A percentile compares a stretch with the other conserved stretches of the same genome.
These are phyloP conservation scores for Xylaria multiplex DNA, from an alignment of 2,329 filamentous ascomycete genomes.

Conservation along the genomic window DNA sequence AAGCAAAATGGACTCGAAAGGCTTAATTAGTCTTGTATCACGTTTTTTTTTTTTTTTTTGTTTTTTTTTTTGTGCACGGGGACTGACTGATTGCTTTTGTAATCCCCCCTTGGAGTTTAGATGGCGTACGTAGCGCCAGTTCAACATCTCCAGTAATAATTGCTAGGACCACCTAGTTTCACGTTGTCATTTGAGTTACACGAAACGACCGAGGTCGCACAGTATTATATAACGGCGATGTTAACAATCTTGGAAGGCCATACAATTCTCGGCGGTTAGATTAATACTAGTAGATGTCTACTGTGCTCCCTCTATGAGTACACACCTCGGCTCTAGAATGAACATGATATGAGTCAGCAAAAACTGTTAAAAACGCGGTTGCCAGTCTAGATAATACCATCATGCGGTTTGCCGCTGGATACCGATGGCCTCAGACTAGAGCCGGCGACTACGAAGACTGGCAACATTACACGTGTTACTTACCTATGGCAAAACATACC, in stretches of 20 bases:
- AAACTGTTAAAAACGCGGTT: no score
- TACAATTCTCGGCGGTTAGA: no score
- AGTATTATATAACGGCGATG: conserved; percentile 15
- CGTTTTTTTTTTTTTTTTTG: not conserved
- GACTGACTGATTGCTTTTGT: no score
- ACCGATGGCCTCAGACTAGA: conserved; percentile 1
- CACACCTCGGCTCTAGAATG: no score
- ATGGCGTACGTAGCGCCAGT: conserved; percentile 1
- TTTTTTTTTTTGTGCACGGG: conserved; percentile 2
- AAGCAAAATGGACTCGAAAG: conserved; percentile 10
- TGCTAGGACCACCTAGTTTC: conserved; percentile 6
- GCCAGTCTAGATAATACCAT: no score
- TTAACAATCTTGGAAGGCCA: not conserved
- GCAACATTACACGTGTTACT: conserved; percentile 10
- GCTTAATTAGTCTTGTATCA: conserved; percentile 7
- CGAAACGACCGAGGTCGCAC: conserved; percentile 20
- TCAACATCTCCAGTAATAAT: not conserved
- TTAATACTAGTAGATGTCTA: no score
- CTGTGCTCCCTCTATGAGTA: no score
- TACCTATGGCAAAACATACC: not conserved
- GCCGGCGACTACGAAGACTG: conserved; percentile 4
- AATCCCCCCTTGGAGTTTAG: not conserved
- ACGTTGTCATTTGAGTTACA: conserved; percentile 22
- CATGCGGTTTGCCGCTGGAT: not conserved
- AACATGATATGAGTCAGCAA: no score